These are phyloP conservation scores for Aegle marmelos DNA, from an alignment of 345 rosid species.

Conservation along the genomic window DNA sequence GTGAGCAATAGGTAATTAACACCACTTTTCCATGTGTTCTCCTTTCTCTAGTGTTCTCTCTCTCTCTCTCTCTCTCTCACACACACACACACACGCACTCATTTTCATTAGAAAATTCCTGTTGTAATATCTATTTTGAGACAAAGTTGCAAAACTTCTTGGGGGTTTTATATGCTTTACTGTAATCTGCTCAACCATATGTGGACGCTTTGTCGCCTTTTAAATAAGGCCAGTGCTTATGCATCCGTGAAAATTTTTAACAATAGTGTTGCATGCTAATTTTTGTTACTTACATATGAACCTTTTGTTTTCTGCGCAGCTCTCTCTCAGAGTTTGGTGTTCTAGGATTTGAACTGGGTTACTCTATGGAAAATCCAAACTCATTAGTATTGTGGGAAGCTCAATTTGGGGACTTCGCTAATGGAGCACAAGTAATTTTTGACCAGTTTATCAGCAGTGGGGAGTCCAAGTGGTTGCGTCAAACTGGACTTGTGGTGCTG, in stretches of 20 bases:
- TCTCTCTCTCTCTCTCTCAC: background rate
- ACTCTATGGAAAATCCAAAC: conserved; percentile 83
- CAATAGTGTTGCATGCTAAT: background rate
- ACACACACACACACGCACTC: background rate
- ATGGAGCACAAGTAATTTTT: conserved; percentile 83
- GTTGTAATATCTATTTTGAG: background rate
- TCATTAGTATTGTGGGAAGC: conserved; percentile 82
- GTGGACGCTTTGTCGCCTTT: background rate
- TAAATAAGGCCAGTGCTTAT: background rate
- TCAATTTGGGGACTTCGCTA: conserved; percentile 82
- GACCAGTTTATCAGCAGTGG: conserved; percentile 84
- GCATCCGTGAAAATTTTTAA: background rate
- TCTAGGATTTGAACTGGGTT: conserved; percentile 82
- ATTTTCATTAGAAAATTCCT: background rate
- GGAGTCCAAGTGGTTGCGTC: conserved; percentile 84
- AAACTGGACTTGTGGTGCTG: conserved; percentile 71
- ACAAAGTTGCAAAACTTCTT: background rate
- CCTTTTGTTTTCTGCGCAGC: conserved; percentile 34
- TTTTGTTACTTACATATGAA: conserved; percentile 1
- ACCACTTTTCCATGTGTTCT: background rate
- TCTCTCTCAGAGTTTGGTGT: conserved; percentile 86
- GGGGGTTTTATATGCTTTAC: background rate
- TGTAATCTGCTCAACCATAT: background rate
- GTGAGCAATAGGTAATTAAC: conserved; percentile 69
- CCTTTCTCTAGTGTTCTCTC: background rate